phyloP scores from a whole-genome alignment of 805 yeast genomes.

The Pichia occidentalis region DNA sequence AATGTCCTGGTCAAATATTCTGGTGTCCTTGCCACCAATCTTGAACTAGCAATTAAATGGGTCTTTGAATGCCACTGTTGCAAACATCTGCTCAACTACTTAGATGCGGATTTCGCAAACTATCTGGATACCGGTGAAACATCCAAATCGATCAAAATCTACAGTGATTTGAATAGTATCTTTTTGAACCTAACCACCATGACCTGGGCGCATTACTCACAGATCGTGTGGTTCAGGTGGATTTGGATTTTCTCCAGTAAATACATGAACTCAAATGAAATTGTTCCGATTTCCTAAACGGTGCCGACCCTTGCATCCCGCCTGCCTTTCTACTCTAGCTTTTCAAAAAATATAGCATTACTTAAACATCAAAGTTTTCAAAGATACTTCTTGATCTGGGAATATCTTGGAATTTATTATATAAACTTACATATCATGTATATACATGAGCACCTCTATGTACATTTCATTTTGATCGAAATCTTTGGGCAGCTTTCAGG shows the following conservation, averaged over 20 bases:
- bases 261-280: conserved; percentile 71
- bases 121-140: neutral
- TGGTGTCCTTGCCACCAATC: conserved; percentile 37
- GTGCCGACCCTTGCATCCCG: too few species aligned
- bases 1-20: conserved; percentile 40
- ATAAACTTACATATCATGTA: neutral
- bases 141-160: conserved; percentile 34
- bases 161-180: conserved; percentile 34
- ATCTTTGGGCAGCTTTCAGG: too few species aligned
- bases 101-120: neutral
- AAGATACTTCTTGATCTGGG: too few species aligned
- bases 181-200: conserved; percentile 55
- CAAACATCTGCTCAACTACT: neutral
- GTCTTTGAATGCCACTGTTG: neutral
- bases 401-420: too few species aligned
- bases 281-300: conserved; percentile 29
- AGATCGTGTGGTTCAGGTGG: conserved; percentile 93
- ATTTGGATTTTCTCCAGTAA: conserved; percentile 77
- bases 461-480: too few species aligned
- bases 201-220: conserved; percentile 77
- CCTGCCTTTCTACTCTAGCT: too few species aligned
- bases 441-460: neutral
- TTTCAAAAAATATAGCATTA: too few species aligned
- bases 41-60: conserved; percentile 16
- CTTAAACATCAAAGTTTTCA: too few species aligned